A percentile compares a stretch with the other conserved stretches of the same genome.
phyloP scores from a whole-genome alignment of 148 eudicot genomes.

The Silene conica region DNA sequence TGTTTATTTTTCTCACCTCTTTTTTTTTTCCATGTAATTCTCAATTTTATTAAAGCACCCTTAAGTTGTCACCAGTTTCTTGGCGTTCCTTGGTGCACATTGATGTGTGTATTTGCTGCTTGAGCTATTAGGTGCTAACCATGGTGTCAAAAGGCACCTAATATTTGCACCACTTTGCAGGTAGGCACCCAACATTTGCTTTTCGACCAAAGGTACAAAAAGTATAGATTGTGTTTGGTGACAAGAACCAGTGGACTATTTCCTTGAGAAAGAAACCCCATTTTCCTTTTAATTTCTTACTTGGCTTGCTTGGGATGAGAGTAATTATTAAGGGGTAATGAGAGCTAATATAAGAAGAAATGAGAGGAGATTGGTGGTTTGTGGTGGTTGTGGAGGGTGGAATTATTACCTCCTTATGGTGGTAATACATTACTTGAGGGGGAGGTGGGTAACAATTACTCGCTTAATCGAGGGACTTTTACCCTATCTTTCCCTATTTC shows the following conservation, averaged over 20 bases:
- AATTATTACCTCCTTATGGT: too few relatives aligned
- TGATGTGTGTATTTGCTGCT: not conserved
- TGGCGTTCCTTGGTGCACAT: not conserved
- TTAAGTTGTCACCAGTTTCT: not conserved
- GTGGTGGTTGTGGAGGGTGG: too few relatives aligned
- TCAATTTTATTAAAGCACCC: too few relatives aligned
- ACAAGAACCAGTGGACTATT: not conserved
- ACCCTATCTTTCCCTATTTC: too few relatives aligned
- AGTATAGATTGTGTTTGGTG: not conserved
- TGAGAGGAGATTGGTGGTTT: too few relatives aligned
- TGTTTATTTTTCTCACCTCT: not conserved
- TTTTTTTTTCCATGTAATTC: not conserved
- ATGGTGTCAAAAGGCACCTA: not conserved
- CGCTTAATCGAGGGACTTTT: too few relatives aligned
- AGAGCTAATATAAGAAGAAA: too few relatives aligned
- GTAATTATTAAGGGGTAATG: too few relatives aligned
- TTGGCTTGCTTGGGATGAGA: too few relatives aligned
- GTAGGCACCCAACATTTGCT: not conserved
- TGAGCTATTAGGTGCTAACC: conserved; percentile 2
- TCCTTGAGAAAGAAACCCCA: not conserved
- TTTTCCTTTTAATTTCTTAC: not conserved
- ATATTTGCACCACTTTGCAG: not conserved
- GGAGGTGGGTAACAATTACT: too few relatives aligned
- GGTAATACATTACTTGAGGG: too few relatives aligned
- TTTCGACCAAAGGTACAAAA: not conserved